Evolutionary conservation across 225 moss, liverwort and hornwort species (phyloP).

Genomic region (Ulota crispa): DNA sequence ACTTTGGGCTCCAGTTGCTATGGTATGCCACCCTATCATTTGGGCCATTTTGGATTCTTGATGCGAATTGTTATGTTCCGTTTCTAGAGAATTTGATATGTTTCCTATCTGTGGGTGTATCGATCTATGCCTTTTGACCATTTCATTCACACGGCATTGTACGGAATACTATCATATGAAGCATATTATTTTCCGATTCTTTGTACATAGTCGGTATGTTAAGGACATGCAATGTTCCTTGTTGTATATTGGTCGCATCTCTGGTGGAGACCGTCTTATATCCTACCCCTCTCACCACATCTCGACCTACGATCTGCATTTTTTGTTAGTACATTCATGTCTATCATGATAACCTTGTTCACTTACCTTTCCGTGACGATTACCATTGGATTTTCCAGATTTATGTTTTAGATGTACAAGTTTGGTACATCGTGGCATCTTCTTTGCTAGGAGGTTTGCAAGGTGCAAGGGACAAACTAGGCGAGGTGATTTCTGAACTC

Average conservation of each 20-base stretch:
- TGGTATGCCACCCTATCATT: constrained; percentile 53
- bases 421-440: constrained; percentile 87
- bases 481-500: constrained; percentile 63
- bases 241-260: not conserved
- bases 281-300: not conserved
- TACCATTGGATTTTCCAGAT: constrained; percentile 50
- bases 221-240: not conserved
- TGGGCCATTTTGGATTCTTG: not conserved
- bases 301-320: not conserved
- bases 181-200: not conserved
- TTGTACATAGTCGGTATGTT: not conserved
- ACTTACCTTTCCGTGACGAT: constrained; percentile 5
- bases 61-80: not conserved
- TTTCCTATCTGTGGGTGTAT: constrained; percentile 8
- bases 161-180: not conserved
- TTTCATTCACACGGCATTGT: not conserved
- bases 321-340: not conserved
- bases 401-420: constrained; percentile 86
- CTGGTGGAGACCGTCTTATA: not conserved
- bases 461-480: constrained; percentile 78
- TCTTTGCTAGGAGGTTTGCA: constrained; percentile 78
- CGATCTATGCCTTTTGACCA: not conserved
- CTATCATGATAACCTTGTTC: not conserved
- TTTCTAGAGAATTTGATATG: not conserved
- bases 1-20: constrained; percentile 82